Percentiles rank a stretch among this genome's conserved stretches.
phyloP scores from a whole-genome alignment of 768 basidiomycete genomes.

The Candolleomyces aberdarensis region DNA sequence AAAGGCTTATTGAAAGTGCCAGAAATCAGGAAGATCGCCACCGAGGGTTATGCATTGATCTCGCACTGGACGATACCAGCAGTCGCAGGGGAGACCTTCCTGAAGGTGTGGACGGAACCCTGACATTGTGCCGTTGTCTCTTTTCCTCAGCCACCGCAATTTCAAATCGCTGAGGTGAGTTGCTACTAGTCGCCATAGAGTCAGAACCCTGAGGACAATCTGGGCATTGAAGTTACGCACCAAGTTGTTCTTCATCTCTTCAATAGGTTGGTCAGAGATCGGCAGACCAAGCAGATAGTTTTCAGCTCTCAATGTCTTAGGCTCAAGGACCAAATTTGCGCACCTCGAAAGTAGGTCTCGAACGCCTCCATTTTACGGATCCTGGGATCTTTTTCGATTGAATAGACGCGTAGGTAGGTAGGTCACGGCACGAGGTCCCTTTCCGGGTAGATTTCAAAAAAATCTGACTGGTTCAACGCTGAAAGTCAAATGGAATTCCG shows the following conservation, averaged over 20 bases:
- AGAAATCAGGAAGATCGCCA: not conserved
- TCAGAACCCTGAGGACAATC: too few species aligned
- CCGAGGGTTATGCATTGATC: not conserved
- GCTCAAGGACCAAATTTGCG: not conserved
- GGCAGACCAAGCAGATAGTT: slow-evolving; percentile 64
- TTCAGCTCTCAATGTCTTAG: not conserved
- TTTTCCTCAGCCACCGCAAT: slow-evolving; percentile 94
- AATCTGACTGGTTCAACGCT: too few species aligned
- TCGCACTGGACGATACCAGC: slow-evolving; percentile 93
- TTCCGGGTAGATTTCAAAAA: too few species aligned
- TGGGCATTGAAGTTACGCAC: too few species aligned
- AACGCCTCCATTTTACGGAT: slow-evolving; percentile 47
- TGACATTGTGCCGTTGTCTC: slow-evolving; percentile 96
- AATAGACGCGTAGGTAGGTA: too few species aligned
- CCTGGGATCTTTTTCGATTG: not conserved
- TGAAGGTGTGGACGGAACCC: slow-evolving; percentile 99
- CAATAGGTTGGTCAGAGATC: slow-evolving; percentile 86
- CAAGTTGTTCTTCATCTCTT: slow-evolving; percentile 92
- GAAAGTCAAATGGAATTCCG: too few species aligned
- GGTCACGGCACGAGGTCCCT: too few species aligned
- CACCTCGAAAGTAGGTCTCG: slow-evolving; percentile 78
- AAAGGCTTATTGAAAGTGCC: slow-evolving; percentile 45
- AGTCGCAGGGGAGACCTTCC: slow-evolving; percentile 87
- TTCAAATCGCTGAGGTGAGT: slow-evolving; percentile 86
- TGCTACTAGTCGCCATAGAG: too few species aligned